A percentile compares a stretch with the other conserved stretches of the same genome.
Evolutionary conservation across 345 rosid genomes (phyloP).

Genomic region (Viola odorata): DNA sequence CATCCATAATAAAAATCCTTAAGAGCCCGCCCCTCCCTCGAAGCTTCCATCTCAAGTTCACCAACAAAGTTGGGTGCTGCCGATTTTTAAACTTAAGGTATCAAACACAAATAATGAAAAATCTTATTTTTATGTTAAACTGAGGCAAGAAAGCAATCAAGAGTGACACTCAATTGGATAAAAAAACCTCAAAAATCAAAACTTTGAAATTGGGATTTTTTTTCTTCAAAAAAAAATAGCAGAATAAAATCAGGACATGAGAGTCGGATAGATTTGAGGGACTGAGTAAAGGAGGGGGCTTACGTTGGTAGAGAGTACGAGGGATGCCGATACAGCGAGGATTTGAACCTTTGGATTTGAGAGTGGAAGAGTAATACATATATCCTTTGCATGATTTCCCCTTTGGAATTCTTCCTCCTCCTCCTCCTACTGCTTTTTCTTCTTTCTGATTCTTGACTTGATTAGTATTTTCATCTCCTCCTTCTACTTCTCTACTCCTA

Average conservation of each 20-base stretch:
- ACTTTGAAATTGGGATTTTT: too few relatives aligned
- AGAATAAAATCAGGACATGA: too few relatives aligned
- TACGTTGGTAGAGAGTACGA: constrained; percentile 39
- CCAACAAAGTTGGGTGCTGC: constrained; percentile 46
- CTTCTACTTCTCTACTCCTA: neutral
- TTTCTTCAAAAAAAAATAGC: too few relatives aligned
- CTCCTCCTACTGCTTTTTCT: constrained; percentile 7
- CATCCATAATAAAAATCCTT: constrained; percentile 56
- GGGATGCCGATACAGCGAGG: constrained; percentile 76
- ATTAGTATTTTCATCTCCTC: neutral
- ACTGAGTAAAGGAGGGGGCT: neutral
- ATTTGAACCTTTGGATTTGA: constrained; percentile 45
- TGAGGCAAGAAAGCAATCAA: too few relatives aligned
- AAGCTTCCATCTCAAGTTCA: constrained; percentile 42
- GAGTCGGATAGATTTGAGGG: too few relatives aligned
- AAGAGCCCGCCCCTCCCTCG: constrained; percentile 34
- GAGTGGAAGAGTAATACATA: constrained; percentile 48
- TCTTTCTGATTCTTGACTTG: neutral
- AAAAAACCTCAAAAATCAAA: too few relatives aligned
- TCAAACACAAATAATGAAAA: neutral
- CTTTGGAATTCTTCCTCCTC: constrained; percentile 22
- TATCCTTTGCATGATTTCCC: constrained; percentile 67
- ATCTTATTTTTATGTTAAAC: too few relatives aligned
- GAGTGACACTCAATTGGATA: too few relatives aligned
- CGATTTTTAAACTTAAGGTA: neutral